Percentiles rank a stretch among this genome's conserved stretches.
Conservation (phyloP, 441 rosid genomes). For the Syzygium syzygioides region DNA sequence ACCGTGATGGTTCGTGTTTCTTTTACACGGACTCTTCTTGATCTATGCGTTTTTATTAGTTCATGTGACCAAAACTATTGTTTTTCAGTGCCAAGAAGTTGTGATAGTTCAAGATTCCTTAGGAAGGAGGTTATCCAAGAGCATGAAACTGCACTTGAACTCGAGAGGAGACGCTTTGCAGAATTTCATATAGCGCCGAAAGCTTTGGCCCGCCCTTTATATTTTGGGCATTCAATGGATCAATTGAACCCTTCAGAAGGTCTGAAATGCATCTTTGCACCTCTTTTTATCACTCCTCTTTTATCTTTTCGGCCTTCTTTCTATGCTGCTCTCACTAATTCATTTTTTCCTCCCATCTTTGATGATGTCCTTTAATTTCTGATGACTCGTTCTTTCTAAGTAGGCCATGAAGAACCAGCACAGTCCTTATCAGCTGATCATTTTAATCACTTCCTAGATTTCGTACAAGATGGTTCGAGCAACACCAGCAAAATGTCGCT, state of each 20-base stretch:
- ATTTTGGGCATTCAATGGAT: constrained; percentile 45
- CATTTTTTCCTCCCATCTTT: not conserved
- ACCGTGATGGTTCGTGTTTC: not conserved
- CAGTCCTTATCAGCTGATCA: constrained; percentile 36
- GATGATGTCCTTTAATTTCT: not conserved
- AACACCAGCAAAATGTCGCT: constrained; percentile 38
- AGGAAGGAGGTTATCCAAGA: constrained; percentile 45
- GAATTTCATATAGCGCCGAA: constrained; percentile 33
- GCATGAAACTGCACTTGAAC: constrained; percentile 37
- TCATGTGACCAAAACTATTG: not conserved
- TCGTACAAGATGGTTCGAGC: constrained; percentile 40
- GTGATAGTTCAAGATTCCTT: constrained; percentile 40
- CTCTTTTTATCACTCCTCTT: not conserved
- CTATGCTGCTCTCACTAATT: not conserved
- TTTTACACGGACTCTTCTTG: not conserved
- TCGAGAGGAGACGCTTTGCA: constrained; percentile 32
- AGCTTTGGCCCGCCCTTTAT: constrained; percentile 28
- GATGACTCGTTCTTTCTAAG: not conserved
- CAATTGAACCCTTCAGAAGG: constrained; percentile 45
- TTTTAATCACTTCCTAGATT: constrained; percentile 46
- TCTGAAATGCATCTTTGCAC: not conserved
- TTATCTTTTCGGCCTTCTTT: not conserved
- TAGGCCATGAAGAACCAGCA: constrained; percentile 32
- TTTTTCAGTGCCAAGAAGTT: constrained; percentile 29
- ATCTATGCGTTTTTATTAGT: not conserved